Evolutionary conservation across 202 grass and related monocot genomes (phyloP).

Genomic region (Elaeis oleifera): DNA sequence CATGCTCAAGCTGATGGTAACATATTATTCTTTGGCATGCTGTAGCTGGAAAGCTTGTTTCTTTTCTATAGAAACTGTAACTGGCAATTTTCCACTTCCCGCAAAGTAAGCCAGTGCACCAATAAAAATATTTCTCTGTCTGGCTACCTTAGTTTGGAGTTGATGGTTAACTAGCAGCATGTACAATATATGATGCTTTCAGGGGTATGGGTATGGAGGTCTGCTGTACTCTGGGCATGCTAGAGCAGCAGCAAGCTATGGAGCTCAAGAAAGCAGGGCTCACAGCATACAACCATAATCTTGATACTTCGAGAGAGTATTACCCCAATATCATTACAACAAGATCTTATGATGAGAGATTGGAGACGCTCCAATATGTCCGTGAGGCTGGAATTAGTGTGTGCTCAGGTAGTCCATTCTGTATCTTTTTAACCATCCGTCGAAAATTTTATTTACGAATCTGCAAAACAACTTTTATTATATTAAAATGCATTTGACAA

Average conservation of each 20-base stretch:
- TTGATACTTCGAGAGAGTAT: constrained; percentile 99
- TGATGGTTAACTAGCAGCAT: not conserved
- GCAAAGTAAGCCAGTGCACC: too few relatives aligned
- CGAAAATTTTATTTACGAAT: too few relatives aligned
- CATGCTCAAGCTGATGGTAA: too few relatives aligned
- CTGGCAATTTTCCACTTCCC: too few relatives aligned
- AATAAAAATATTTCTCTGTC: too few relatives aligned
- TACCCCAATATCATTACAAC: constrained; percentile 95
- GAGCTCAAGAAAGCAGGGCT: constrained; percentile 92
- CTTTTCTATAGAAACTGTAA: too few relatives aligned
- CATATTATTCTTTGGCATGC: too few relatives aligned
- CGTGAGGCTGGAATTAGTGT: constrained; percentile 89
- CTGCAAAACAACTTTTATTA: too few relatives aligned
- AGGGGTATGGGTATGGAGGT: constrained; percentile 98
- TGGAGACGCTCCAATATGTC: constrained; percentile 76
- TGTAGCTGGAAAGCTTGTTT: too few relatives aligned
- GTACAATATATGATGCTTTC: constrained; percentile 19
- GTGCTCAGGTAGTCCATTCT: constrained; percentile 60
- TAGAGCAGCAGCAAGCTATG: constrained; percentile 95
- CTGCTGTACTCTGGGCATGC: constrained; percentile 96
- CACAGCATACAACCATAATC: constrained; percentile 98
- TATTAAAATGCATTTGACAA: too few relatives aligned
- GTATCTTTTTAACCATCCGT: not conserved
- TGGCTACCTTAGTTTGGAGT: too few relatives aligned
- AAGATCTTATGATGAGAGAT: constrained; percentile 93